Conservation (phyloP, 108 stramenopile genomes). For the Cyclotella baltica region DNA sequence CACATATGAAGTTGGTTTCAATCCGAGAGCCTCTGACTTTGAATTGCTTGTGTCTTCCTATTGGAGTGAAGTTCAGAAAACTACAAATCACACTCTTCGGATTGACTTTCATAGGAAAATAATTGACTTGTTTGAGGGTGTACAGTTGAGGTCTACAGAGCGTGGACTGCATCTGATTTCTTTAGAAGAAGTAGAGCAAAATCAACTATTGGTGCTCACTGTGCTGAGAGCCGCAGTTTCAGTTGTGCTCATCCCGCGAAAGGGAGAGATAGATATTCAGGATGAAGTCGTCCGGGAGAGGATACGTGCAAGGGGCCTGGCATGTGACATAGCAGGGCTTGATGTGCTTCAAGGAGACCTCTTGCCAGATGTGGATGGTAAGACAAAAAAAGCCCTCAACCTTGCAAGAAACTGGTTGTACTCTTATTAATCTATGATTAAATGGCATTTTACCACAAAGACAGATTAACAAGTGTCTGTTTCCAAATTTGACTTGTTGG, state of each 20-base stretch:
- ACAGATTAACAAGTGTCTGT: too few species aligned
- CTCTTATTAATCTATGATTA: background rate
- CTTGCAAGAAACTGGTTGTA: conserved; percentile 34
- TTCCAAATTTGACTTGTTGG: too few species aligned
- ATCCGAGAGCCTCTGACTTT: conserved; percentile 35
- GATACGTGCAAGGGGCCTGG: conserved; percentile 25
- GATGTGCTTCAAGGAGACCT: conserved; percentile 20
- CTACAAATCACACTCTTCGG: conserved; percentile 32
- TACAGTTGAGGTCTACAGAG: conserved; percentile 39
- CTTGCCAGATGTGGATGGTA: conserved; percentile 23
- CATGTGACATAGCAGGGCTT: conserved; percentile 37
- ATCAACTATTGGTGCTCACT: conserved; percentile 45
- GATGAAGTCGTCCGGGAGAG: conserved; percentile 16
- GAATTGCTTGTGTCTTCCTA: conserved; percentile 36
- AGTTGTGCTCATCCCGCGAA: conserved; percentile 29
- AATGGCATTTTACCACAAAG: background rate
- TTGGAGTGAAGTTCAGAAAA: conserved; percentile 25
- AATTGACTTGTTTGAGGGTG: conserved; percentile 49
- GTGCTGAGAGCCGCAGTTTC: conserved; percentile 58
- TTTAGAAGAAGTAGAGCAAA: conserved; percentile 45
- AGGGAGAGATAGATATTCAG: conserved; percentile 8
- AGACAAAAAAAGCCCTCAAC: conserved; percentile 34
- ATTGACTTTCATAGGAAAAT: conserved; percentile 45
- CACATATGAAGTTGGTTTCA: conserved; percentile 15
- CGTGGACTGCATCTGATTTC: conserved; percentile 52